Evolutionary conservation across 352 stramenopile genomes (phyloP).

Genomic region (Phytophthora ramorum): DNA sequence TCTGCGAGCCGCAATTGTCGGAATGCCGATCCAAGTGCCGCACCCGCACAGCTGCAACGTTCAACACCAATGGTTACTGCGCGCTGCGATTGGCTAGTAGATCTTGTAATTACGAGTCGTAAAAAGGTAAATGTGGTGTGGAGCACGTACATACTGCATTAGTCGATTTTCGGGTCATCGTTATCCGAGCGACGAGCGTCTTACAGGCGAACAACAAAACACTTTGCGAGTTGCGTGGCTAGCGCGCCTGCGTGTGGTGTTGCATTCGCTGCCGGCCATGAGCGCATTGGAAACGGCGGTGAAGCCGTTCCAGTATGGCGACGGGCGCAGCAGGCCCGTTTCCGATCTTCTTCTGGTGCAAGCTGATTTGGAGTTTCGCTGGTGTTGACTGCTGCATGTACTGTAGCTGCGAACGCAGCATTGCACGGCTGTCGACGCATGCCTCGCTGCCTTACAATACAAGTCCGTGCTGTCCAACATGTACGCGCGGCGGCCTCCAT

Average conservation of each 20-base stretch:
- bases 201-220: background rate
- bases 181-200: background rate
- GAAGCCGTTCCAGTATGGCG: conserved; percentile 17
- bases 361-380: conserved; percentile 33
- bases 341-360: conserved; percentile 22
- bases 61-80: conserved; percentile 29
- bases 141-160: background rate
- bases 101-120: conserved; percentile 26
- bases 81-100: conserved; percentile 14
- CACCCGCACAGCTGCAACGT: background rate
- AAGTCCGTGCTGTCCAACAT: too few relatives aligned
- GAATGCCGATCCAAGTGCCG: conserved; percentile 13
- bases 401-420: background rate
- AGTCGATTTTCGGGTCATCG: background rate
- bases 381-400: conserved; percentile 8
- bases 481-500: background rate
- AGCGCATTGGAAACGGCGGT: conserved; percentile 2
- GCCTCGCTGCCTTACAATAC: background rate
- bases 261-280: background rate
- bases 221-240: too few relatives aligned
- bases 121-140: conserved; percentile 23
- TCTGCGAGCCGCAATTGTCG: conserved; percentile 22
- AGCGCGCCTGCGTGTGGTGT: background rate
- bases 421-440: background rate
- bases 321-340: conserved; percentile 14